Evolutionary conservation across 1,139 yeast genomes (phyloP), one percentile per base, ranked within the genome.

Genomic region (Scheffersomyces parashehatae): DNA sequence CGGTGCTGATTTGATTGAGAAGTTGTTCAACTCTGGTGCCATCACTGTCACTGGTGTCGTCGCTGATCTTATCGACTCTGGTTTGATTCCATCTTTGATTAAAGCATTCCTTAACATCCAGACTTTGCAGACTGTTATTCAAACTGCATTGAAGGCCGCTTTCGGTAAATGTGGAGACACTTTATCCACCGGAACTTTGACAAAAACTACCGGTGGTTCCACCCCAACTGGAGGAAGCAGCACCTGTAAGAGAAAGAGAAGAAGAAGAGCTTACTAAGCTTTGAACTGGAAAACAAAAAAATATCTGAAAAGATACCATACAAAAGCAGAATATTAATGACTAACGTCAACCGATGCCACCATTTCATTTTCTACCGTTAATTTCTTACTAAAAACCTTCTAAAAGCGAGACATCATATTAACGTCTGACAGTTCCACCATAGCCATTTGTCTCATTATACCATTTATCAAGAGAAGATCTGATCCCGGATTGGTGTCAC

Each of bases 91-190:
- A 35, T 56, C 69, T 15, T 55, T 73, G 45, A 56, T 73, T 56
- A 52, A 69, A 52, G 65, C 66, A 46, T 71, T 73, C 67, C 70
- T 73, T 56, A 72, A 65, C 55, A 45, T 71, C 39, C 61, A 58
- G 38, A 73, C 77, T 31, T 69, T 73, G 50, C 61, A 68, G 58
- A 63, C 74, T 15, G 70, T 73, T 43, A 62, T 69, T 46, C 68
- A 68, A 48, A 73, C 68, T 48, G 77, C 78, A 33, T 70, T 73
- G 58, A 75, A 75, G 52, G 78, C 77, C 50, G 75, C 75, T 35
- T 62, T 66, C 45, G 73, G 73, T 46, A 56, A 69, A 40, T 73
- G 79, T 68, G 66, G 59, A 35, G 40, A 58, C 20, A 39, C 50
- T 24, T 43, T 65, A 12, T 41, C 54, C 13, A 42, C 48, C 28